Evolutionary conservation across 768 basidiomycete genomes (phyloP), one percentile per base, ranked within the genome.

Genomic region (Leccinum sublutescens): DNA sequence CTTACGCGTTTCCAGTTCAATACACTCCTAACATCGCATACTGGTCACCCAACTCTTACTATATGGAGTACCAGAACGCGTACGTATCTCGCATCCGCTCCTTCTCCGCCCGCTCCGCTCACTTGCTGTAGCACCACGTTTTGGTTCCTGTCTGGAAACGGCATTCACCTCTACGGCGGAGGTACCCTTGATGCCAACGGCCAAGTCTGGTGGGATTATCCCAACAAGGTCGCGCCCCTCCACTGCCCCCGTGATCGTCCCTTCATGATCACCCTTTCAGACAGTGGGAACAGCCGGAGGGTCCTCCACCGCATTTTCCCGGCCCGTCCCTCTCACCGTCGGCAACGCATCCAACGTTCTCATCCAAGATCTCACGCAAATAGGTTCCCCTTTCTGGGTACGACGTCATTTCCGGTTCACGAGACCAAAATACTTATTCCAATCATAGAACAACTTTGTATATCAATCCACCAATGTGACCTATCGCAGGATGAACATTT

Each of bases 111-210:
- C 17, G 34, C 9, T 27, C 12, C 48, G 48, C 38, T 57, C 25
- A 33, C 36, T 21, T 29, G 3, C 14, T 40, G 10, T 4, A 78
- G 77, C 11, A 73, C 77, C 5, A 78, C 78, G 5, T 76, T 71
- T 60, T 79, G 76, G 77, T 74, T 76, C 60, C 66, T 77, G 9
- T 74, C 74, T 6, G 76, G 76, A 1, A 61, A 74, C 49, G 70
- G 74, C 58, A 64, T 76, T 53, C 70, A 74, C 55, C 61, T 76
- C 48, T 76, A 78, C 57, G 79, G 80, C 43, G 78, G 79, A 40
- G 80, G 80, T 45, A 65, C 60, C 48, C 34, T 82, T 52, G 78
- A 81, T 68, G 78, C 73, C 49, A 80, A 79, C 52, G 79, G 80
- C 5, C 80, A 81, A 62, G 73, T 76, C 27, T 79, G 79, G 74